phyloP scores from a whole-genome alignment of 1,139 yeast genomes.

The Yamadazyma membranifaciens region DNA sequence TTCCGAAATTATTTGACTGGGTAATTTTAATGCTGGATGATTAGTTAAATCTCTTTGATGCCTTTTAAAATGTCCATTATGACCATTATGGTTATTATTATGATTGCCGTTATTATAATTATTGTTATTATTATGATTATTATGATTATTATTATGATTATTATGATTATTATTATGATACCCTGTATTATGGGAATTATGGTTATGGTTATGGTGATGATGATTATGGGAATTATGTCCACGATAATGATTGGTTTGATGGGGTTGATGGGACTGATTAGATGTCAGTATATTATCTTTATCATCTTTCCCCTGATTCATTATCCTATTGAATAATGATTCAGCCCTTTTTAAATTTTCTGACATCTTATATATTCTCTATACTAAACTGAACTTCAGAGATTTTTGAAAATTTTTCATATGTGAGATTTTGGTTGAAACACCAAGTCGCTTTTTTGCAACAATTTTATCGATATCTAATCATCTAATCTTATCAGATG shows the following conservation, averaged over 20 bases:
- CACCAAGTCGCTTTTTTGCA: not conserved
- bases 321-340: conserved; percentile 47
- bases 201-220: conserved; percentile 10
- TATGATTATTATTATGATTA: conserved; percentile 3
- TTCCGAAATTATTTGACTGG: conserved; percentile 28
- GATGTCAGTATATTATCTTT: conserved; percentile 12
- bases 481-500: too few species aligned
- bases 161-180: conserved; percentile 10
- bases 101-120: conserved; percentile 10
- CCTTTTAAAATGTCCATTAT: conserved; percentile 4
- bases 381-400: not conserved
- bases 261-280: conserved; percentile 3
- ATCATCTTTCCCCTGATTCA: conserved; percentile 31
- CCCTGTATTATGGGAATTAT: conserved; percentile 10
- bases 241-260: conserved; percentile 3
- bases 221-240: conserved; percentile 1
- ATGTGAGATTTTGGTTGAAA: conserved; percentile 7
- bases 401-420: conserved; percentile 5
- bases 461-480: too few species aligned
- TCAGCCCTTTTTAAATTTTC: conserved; percentile 52
- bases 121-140: conserved; percentile 8
- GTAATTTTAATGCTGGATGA: conserved; percentile 26
- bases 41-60: conserved; percentile 12
- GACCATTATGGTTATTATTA: conserved; percentile 9
- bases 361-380: conserved; percentile 28